Evolutionary conservation across 2,329 filamentous ascomycete species (phyloP).

Genomic region (Epichloe uncinata): DNA sequence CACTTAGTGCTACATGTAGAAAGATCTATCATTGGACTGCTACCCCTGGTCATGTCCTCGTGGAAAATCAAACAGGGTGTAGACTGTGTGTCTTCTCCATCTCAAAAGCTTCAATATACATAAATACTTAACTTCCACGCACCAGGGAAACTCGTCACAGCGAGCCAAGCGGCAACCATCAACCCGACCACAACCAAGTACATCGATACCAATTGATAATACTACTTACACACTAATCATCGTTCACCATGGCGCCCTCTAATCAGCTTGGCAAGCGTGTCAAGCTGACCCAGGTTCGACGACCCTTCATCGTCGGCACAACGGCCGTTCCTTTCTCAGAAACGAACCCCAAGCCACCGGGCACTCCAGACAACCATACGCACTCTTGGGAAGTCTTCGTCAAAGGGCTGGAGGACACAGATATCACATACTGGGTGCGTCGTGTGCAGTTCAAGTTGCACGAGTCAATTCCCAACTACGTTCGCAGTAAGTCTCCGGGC

Average conservation of each 20-base stretch:
- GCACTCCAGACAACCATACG: constrained; percentile 79
- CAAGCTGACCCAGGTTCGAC: constrained; percentile 50
- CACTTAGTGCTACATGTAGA: too few relatives aligned
- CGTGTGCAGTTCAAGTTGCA: constrained; percentile 98
- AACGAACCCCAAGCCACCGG: constrained; percentile 62
- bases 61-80: too few relatives aligned
- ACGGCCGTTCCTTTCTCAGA: constrained; percentile 71
- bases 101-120: too few relatives aligned
- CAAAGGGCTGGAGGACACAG: constrained; percentile 74
- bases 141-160: too few relatives aligned
- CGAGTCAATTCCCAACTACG: constrained; percentile 86
- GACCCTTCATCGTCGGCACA: constrained; percentile 62
- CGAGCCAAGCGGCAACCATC: too few relatives aligned
- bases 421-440: constrained; percentile 90
- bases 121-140: too few relatives aligned
- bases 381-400: constrained; percentile 96
- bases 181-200: too few relatives aligned
- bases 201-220: too few relatives aligned
- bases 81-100: too few relatives aligned
- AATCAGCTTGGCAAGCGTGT: constrained; percentile 47
- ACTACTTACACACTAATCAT: background rate
- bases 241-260: constrained; percentile 40
- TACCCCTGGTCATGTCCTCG: too few relatives aligned
- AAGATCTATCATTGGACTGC: too few relatives aligned
- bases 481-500: constrained; percentile 48